Percentiles rank a stretch among this genome's conserved stretches.
Evolutionary conservation across 805 yeast genomes (phyloP).

Genomic region (Zygosaccharomyces bailii): DNA sequence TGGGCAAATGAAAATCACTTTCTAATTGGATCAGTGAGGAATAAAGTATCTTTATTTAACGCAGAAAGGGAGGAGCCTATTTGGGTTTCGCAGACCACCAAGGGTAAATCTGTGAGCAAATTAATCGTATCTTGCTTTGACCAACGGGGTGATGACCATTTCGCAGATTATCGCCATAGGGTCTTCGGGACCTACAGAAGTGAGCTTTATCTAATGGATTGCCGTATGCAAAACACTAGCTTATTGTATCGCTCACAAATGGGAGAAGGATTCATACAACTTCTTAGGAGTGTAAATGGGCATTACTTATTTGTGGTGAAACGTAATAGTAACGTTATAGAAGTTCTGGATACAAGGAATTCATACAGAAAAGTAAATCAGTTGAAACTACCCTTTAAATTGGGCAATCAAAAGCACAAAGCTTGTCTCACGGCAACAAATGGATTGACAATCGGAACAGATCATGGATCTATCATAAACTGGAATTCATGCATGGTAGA

Average conservation of each 20-base stretch:
- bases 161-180: conserved; percentile 1
- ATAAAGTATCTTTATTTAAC: conserved; percentile 34
- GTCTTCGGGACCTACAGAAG: conserved; percentile 33
- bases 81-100: conserved; percentile 15
- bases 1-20: conserved; percentile 26
- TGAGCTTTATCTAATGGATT: conserved; percentile 29
- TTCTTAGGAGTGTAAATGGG: conserved; percentile 38
- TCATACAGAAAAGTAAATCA: conserved; percentile 13
- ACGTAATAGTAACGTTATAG: conserved; percentile 32
- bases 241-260: conserved; percentile 6
- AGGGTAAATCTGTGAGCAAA: conserved; percentile 15
- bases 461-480: conserved; percentile 19
- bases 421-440: conserved; percentile 19
- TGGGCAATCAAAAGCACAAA: conserved; percentile 26
- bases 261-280: conserved; percentile 38
- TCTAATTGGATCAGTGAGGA: conserved; percentile 34
- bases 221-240: conserved; percentile 10
- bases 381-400: conserved; percentile 24
- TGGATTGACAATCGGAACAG: conserved; percentile 30
- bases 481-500: conserved; percentile 30
- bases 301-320: conserved; percentile 36
- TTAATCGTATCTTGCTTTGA: conserved; percentile 33
- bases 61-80: conserved; percentile 27
- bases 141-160: conserved; percentile 9
- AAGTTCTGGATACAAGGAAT: conserved; percentile 37